These are phyloP conservation scores for Calocybe gambosa DNA, from an alignment of 1,284 basidiomycete genomes.

Conservation along the genomic window DNA sequence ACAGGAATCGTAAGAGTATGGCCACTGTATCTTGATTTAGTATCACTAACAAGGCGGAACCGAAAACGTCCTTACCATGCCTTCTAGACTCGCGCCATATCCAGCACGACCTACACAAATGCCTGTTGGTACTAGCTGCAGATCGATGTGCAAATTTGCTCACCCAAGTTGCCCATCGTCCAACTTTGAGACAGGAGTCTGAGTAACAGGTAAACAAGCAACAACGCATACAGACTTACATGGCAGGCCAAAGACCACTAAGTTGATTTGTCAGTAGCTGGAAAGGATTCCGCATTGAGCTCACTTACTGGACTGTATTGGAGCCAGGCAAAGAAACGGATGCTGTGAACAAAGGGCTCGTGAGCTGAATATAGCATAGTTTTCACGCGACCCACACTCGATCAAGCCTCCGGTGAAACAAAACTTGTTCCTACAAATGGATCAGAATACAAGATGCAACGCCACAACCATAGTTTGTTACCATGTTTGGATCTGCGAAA, in stretches of 20 bases:
- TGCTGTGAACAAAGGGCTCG: slow-evolving; percentile 33
- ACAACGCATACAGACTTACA: slow-evolving; percentile 30
- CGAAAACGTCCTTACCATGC: slow-evolving; percentile 31
- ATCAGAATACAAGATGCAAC: background rate
- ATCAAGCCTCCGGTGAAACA: slow-evolving; percentile 78
- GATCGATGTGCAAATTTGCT: slow-evolving; percentile 11
- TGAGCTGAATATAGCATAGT: background rate
- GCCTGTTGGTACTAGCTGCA: background rate
- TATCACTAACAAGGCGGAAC: background rate
- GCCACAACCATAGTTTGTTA: slow-evolving; percentile 10
- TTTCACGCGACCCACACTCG: slow-evolving; percentile 43
- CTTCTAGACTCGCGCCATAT: slow-evolving; percentile 66
- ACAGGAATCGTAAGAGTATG: slow-evolving; percentile 72
- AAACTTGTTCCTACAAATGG: slow-evolving; percentile 48
- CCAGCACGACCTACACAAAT: slow-evolving; percentile 58
- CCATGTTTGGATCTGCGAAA: slow-evolving; percentile 30
- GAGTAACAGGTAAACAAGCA: background rate
- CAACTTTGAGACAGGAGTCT: slow-evolving; percentile 35
- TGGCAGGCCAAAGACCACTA: slow-evolving; percentile 69
- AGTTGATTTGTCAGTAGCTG: background rate
- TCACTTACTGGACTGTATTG: slow-evolving; percentile 39
- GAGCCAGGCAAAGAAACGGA: slow-evolving; percentile 54
- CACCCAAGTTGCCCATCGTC: slow-evolving; percentile 76
- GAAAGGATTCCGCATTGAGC: background rate
- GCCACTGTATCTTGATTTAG: slow-evolving; percentile 34